Percentiles rank a stretch among this genome's conserved stretches.
phyloP scores from a whole-genome alignment of 768 basidiomycete genomes.

The Boletus rubescentipes region DNA sequence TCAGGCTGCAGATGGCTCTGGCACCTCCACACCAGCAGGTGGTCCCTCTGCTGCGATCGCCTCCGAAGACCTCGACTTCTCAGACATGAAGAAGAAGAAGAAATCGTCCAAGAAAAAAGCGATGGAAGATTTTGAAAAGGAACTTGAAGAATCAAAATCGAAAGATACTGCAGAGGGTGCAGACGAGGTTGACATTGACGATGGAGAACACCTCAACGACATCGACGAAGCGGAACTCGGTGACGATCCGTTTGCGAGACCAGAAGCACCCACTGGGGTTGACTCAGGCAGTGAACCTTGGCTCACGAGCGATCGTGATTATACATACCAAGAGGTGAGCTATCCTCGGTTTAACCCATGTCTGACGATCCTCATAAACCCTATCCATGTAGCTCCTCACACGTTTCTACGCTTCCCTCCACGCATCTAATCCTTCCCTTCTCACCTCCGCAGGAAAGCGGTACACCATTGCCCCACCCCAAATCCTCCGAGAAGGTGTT shows the following conservation, averaged over 20 bases:
- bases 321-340: conserved; percentile 88
- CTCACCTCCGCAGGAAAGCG: conserved; percentile 85
- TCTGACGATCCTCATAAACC: not conserved
- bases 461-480: conserved; percentile 96
- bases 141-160: conserved; percentile 70
- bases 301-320: conserved; percentile 92
- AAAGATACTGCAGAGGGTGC: conserved; percentile 62
- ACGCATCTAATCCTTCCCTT: conserved; percentile 91
- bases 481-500: conserved; percentile 92
- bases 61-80: conserved; percentile 87
- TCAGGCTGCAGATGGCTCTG: conserved; percentile 64
- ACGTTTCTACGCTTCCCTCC: conserved; percentile 89
- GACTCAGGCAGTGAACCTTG: conserved; percentile 84
- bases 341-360: not conserved
- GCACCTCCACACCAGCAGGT: conserved; percentile 56
- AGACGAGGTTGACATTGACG: conserved; percentile 54
- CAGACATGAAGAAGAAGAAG: conserved; percentile 97
- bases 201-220: conserved; percentile 63
- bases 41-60: conserved; percentile 40
- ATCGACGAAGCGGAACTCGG: conserved; percentile 84
- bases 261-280: conserved; percentile 55
- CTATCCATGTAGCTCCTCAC: conserved; percentile 66
- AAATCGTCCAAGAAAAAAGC: conserved; percentile 88
- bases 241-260: conserved; percentile 77
- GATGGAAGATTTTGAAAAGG: conserved; percentile 94